phyloP scores from a whole-genome alignment of 768 basidiomycete genomes.

The Baorangia bicolor region DNA sequence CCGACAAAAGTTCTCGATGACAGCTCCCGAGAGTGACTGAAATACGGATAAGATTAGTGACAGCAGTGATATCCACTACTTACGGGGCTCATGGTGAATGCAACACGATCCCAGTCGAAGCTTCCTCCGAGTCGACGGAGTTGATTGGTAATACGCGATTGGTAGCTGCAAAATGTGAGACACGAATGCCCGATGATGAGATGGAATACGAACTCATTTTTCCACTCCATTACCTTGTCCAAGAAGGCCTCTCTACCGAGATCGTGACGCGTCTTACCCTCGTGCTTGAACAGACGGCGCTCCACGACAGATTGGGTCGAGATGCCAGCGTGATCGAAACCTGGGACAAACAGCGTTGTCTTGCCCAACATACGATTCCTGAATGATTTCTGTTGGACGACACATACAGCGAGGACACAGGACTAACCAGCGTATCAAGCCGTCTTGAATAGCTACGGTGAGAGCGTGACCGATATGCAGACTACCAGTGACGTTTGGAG shows the following conservation, averaged over 20 bases:
- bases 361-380: slow-evolving; percentile 97
- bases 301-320: slow-evolving; percentile 98
- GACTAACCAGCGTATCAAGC: slow-evolving; percentile 80
- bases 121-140: slow-evolving; percentile 86
- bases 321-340: slow-evolving; percentile 98
- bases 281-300: slow-evolving; percentile 80
- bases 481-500: slow-evolving; percentile 95
- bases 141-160: slow-evolving; percentile 88
- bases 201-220: slow-evolving; percentile 75
- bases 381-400: neutral
- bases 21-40: slow-evolving; percentile 78
- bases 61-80: slow-evolving; percentile 13
- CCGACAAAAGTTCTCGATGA: slow-evolving; percentile 86
- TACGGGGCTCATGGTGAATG: slow-evolving; percentile 95
- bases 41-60: slow-evolving; percentile 2
- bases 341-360: slow-evolving; percentile 86
- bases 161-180: slow-evolving; percentile 59
- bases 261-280: slow-evolving; percentile 85
- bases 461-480: slow-evolving; percentile 95
- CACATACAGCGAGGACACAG: neutral
- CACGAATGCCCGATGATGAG: neutral
- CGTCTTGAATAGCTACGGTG: slow-evolving; percentile 89
- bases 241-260: slow-evolving; percentile 93
- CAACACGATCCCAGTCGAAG: slow-evolving; percentile 91
- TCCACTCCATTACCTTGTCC: slow-evolving; percentile 93